Base-by-base conservation (phyloP, 2,329 filamentous ascomycete genomes). In the Aspergillus sp. region DNA sequence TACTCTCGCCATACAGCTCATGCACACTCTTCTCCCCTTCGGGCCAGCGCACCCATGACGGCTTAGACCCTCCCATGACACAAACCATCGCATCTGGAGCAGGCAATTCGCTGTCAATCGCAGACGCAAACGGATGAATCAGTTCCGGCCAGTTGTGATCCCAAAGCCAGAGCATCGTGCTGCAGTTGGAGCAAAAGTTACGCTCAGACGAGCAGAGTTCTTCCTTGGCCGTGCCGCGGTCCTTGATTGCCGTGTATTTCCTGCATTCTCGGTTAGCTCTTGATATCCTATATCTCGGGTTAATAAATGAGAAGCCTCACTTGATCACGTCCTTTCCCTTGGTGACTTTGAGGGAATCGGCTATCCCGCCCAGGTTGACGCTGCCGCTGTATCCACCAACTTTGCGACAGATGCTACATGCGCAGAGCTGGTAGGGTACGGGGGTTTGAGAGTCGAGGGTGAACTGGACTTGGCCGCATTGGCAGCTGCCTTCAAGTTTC, bases 341-440 rank as follows among this genome's bases (percentile, higher is more conserved):
- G 31, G 48, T 60, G 27, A 73, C 60, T 19, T 71, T 54, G 7
- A 74, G 51, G 5, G 65, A 70, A 39, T 67, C 54, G 5, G 65
- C 65, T n/a, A 72, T 65, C 1, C 67, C 71, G 7, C 72, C 72
- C 2, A 74, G 57, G 49, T 75, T 75, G 27, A 74, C 69, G 38
- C 61, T 61, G n/a, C 72, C 70, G 27, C 58, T 58, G 47, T 72
- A 67, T 10, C 71, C 71, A 9, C 67, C 68, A 28, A 71, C 61
- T 56, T 75, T 74, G 39, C 72, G 70, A 45, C 71, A 75, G 50
- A 75, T 75, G 47, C 69, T 69, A 52, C 72, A 75, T 31, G 69
- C 69, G 43, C 72, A 75, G 28, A 74, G 59, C 51, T 75, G 71
- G 45, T 73, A 75, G 0, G 72, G 72, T 0, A 73, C 69, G 0